A percentile compares a stretch with the other conserved stretches of the same genome.
These are phyloP conservation scores for Metarhizium guizhouense DNA, from an alignment of 2,329 filamentous ascomycete species.

Conservation along the genomic window DNA sequence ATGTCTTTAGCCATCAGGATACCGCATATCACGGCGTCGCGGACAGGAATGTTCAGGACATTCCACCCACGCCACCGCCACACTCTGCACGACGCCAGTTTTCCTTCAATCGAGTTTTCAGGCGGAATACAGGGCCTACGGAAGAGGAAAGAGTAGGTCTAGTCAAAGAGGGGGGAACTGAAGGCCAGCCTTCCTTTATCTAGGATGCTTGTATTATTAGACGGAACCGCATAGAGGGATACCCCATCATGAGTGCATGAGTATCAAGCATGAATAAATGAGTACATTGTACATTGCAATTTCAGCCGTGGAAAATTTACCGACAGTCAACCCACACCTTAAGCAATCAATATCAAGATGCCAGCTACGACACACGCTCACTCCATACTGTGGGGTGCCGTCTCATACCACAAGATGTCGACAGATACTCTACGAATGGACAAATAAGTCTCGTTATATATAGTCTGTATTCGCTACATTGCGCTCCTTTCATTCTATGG, in stretches of 20 bases:
- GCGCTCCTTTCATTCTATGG: background rate
- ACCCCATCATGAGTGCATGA: background rate
- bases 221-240: background rate
- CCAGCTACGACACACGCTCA: no score
- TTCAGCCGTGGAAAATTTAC: background rate
- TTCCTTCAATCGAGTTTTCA: conserved; percentile 82
- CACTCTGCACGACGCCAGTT: conserved; percentile 68
- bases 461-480: background rate
- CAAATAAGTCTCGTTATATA: background rate
- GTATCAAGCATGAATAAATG: background rate
- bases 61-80: conserved; percentile 52
- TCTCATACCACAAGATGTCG: background rate
- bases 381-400: background rate
- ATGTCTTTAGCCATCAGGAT: conserved; percentile 35
- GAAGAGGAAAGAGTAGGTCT: conserved; percentile 79
- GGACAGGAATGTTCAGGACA: conserved; percentile 29
- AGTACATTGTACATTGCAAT: background rate
- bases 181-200: background rate
- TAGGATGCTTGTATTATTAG: background rate
- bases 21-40: conserved; percentile 42
- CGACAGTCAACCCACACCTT: no score
- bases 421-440: background rate
- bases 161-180: conserved; percentile 49
- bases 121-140: conserved; percentile 41
- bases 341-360: no score